These are phyloP conservation scores for Ustilago hordei DNA, from an alignment of 1,284 basidiomycete species.

Conservation along the genomic window DNA sequence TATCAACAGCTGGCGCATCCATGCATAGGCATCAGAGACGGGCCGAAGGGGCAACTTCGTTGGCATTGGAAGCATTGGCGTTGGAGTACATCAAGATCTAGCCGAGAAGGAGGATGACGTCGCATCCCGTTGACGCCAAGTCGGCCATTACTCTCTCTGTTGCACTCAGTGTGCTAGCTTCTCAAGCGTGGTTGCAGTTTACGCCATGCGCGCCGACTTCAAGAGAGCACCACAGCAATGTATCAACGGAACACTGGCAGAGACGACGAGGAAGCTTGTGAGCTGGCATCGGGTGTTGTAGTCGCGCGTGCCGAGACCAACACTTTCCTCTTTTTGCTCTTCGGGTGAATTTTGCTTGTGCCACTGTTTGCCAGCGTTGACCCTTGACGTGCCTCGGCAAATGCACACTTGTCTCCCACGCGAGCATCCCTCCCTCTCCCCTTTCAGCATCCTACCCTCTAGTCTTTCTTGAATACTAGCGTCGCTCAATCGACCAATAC, in stretches of 20 bases:
- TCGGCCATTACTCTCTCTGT: background rate
- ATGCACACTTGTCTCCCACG: slow-evolving; percentile 3
- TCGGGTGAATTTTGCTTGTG: background rate
- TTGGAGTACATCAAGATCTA: slow-evolving; percentile 13
- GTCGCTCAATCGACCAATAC: background rate
- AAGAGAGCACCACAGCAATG: background rate
- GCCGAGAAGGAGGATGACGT: slow-evolving; percentile 11
- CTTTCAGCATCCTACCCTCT: background rate
- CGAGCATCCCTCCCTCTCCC: slow-evolving; percentile 9
- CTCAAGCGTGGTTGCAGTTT: background rate
- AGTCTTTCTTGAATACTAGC: background rate
- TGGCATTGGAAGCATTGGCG: slow-evolving; percentile 1
- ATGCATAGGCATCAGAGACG: background rate
- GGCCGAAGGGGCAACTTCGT: background rate
- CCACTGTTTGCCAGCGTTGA: background rate
- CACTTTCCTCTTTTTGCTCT: background rate
- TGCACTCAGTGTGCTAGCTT: background rate
- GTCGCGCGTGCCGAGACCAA: slow-evolving; percentile 6
- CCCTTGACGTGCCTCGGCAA: slow-evolving; percentile 8
- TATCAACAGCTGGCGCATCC: background rate
- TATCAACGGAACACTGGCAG: background rate
- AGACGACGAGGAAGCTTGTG: background rate
- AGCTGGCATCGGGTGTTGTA: background rate
- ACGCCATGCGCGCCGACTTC: background rate
- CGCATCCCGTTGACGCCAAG: slow-evolving; percentile 3